Evolutionary conservation across 73 alveolate genomes (phyloP), one percentile per base, ranked within the genome.

Genomic region (Uronychia setigera): DNA sequence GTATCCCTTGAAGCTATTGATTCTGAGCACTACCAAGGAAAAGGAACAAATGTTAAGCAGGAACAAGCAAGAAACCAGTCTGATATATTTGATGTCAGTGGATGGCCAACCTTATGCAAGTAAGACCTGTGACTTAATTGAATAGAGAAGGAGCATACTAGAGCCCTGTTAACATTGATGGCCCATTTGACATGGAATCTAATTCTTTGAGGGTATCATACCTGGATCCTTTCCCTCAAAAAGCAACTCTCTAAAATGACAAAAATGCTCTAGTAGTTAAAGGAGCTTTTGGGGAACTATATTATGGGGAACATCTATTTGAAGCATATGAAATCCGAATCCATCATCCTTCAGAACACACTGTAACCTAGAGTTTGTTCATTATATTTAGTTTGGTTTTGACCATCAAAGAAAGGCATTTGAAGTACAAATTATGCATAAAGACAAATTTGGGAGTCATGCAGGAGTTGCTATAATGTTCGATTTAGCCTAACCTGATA

Each of bases 341-440:
- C 67, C 67, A 46, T 46, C 67, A 46, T 46, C 67, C 67, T 46
- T 46, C 67, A 46, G 67, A 46, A 46, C 67, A 46, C 67, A 46
- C 67, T 5, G 67, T 46, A 46, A 19, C n/a, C n/a, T 11, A 46
- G 19, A 11, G 67, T 5, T 46, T n/a, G n/a, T n/a, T n/a, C n/a
- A n/a, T n/a, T n/a, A 19, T 11, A 46, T 11, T 5, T 11, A 46
- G 67, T 46, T 46, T 46, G 67, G 67, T 11, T 5, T 11, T 46
- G 67, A 46, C 67, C 67, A 46, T 11, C 5, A 5, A 5, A 5
- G 67, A 5, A 46, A 11, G 67, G 67, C 5, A 5, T 46, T 46
- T 19, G 67, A 46, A 19, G 67, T 46, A 46, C 67, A 46, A 19
- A 19, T 46, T 5, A 46, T 46, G 67, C 67, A 46, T 19, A 46